Percentiles rank a stretch among this genome's conserved stretches.
phyloP scores from a whole-genome alignment of 2,329 filamentous ascomycete genomes.

The Cercospora beticola region DNA sequence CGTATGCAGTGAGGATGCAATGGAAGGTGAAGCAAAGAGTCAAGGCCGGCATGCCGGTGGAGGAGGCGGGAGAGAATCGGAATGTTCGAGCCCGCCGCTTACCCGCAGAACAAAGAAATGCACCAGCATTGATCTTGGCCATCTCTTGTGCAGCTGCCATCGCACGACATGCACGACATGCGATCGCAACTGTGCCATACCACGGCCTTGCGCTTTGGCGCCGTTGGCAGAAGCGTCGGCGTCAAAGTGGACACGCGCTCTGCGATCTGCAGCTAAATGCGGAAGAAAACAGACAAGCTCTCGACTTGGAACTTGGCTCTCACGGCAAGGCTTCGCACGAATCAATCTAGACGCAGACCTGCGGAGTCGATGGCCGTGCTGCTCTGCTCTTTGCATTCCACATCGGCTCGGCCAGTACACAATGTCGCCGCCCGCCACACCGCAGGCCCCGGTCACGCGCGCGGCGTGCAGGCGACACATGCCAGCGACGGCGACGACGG shows the following conservation, averaged over 20 bases:
- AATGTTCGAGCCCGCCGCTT: background rate
- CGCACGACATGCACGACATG: background rate
- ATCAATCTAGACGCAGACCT: background rate
- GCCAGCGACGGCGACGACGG: background rate
- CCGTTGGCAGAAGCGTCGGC: background rate
- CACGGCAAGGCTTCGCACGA: background rate
- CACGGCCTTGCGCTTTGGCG: background rate
- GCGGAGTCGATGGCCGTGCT: background rate
- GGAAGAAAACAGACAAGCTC: background rate
- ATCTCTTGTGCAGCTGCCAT: background rate
- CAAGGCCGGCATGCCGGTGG: background rate
- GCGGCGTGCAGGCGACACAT: background rate
- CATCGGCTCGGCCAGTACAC: background rate
- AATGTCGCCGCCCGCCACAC: background rate
- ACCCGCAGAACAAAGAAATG: background rate
- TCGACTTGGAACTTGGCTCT: background rate
- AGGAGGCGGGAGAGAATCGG: background rate
- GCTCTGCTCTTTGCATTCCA: constrained; percentile 5
- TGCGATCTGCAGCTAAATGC: background rate
- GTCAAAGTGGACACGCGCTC: background rate
- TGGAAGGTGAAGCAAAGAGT: background rate
- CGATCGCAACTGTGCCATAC: background rate
- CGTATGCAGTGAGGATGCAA: background rate
- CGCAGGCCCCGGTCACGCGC: background rate
- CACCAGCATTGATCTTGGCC: background rate